Evolutionary conservation across 2,329 filamentous ascomycete species (phyloP).

Genomic region (Plenodomus lindquistii): DNA sequence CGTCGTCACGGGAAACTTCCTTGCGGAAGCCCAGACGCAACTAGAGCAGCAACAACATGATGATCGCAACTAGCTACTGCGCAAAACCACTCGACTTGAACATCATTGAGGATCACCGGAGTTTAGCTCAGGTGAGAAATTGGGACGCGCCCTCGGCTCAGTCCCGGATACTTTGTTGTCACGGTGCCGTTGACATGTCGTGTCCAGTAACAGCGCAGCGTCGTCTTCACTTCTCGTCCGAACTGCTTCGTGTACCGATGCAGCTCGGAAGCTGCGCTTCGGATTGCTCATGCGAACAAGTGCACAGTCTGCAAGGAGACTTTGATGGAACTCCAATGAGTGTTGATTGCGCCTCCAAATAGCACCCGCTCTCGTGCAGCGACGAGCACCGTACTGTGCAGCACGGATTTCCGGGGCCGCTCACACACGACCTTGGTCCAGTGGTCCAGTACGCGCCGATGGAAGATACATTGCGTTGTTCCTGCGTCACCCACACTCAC

Average conservation of each 20-base stretch:
- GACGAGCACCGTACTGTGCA: background rate
- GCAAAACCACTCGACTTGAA: background rate
- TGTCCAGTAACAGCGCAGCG: slow-evolving; percentile 25
- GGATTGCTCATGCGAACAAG: background rate
- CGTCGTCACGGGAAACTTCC: background rate
- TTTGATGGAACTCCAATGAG: background rate
- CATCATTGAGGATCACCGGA: background rate
- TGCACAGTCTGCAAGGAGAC: background rate
- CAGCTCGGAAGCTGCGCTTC: background rate
- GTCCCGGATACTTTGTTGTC: background rate
- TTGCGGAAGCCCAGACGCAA: background rate
- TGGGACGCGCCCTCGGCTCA: no score
- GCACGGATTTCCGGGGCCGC: no score
- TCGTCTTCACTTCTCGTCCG: slow-evolving; percentile 7
- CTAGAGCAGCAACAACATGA: background rate
- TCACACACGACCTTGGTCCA: no score
- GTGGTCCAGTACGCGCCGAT: no score
- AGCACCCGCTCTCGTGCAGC: background rate
- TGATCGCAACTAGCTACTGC: background rate
- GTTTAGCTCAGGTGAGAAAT: no score
- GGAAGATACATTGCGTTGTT: no score
- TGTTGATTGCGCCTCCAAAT: background rate
- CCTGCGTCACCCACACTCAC: no score
- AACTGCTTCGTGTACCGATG: slow-evolving; percentile 2
- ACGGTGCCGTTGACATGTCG: slow-evolving; percentile 9